Evolutionary conservation across 176 grass and related monocot species (phyloP).

Genomic region (Bothriochloa decipiens): DNA sequence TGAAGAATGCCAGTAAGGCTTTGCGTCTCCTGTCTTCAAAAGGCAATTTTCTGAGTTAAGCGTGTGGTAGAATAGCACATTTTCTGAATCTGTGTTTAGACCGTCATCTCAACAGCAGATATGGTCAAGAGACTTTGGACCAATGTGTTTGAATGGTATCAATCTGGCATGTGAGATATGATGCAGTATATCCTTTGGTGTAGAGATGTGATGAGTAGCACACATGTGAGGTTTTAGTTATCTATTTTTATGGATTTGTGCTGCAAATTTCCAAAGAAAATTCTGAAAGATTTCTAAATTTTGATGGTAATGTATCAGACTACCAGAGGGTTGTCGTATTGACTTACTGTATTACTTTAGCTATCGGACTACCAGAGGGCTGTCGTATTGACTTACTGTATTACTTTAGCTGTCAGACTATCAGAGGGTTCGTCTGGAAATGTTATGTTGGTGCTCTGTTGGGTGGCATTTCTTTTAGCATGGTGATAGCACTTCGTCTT

Average conservation of each 20-base stretch:
- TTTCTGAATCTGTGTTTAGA: neutral
- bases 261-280: neutral
- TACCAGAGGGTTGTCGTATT: too few species aligned
- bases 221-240: neutral
- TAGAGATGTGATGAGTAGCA: neutral
- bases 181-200: neutral
- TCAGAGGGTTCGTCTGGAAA: too few species aligned
- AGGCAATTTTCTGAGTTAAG: conserved; percentile 42
- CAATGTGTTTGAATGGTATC: neutral
- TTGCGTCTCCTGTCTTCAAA: conserved; percentile 48
- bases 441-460: neutral
- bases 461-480: neutral
- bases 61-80: neutral
- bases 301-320: neutral
- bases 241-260: conserved; percentile 8
- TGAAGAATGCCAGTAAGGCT: conserved; percentile 50
- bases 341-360: too few species aligned
- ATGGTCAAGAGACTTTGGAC: neutral
- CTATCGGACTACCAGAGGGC: neutral
- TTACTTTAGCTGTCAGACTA: neutral
- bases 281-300: neutral
- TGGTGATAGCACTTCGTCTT: too few species aligned
- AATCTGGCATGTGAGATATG: neutral
- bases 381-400: neutral
- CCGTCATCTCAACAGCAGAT: neutral